Conservation (phyloP, 148 eudicot species). For the Salicornia ramosissima region DNA sequence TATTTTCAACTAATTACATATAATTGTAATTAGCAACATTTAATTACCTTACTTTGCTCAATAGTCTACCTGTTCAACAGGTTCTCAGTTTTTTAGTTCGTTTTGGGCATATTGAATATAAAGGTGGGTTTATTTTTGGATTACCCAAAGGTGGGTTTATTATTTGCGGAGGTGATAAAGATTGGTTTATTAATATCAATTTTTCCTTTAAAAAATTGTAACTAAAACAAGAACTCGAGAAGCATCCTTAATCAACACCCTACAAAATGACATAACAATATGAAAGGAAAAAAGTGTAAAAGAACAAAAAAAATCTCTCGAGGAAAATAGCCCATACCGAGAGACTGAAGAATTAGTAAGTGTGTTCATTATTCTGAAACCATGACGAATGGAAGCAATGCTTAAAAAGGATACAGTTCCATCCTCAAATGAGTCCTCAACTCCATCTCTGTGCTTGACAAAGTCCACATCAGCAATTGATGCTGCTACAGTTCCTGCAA, state of each 20-base stretch:
- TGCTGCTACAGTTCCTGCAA: slow-evolving; percentile 90
- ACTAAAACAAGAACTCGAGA: neutral
- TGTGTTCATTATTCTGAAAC: slow-evolving; percentile 57
- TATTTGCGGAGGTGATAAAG: too few species aligned
- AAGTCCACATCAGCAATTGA: slow-evolving; percentile 91
- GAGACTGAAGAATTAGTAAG: slow-evolving; percentile 57
- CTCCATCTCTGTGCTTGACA: slow-evolving; percentile 70
- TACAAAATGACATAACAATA: neutral
- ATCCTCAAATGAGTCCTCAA: slow-evolving; percentile 86
- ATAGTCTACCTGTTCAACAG: too few species aligned
- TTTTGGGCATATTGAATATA: too few species aligned
- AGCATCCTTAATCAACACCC: neutral
- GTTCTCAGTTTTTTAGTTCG: too few species aligned
- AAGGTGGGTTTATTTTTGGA: too few species aligned
- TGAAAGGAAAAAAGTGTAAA: neutral
- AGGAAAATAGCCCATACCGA: slow-evolving; percentile 41
- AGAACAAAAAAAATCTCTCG: neutral
- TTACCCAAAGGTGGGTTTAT: too few species aligned
- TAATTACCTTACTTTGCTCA: too few species aligned
- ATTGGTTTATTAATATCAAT: too few species aligned
- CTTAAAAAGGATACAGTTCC: slow-evolving; percentile 82
- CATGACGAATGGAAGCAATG: slow-evolving; percentile 79
- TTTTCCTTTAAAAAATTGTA: too few species aligned
- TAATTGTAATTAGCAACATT: too few species aligned
- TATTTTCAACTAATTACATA: too few species aligned